Percentiles rank a stretch among this genome's conserved stretches.
Evolutionary conservation across 495 filamentous ascomycete genomes (phyloP).

Genomic region (Aspergillus carlsbadensis): DNA sequence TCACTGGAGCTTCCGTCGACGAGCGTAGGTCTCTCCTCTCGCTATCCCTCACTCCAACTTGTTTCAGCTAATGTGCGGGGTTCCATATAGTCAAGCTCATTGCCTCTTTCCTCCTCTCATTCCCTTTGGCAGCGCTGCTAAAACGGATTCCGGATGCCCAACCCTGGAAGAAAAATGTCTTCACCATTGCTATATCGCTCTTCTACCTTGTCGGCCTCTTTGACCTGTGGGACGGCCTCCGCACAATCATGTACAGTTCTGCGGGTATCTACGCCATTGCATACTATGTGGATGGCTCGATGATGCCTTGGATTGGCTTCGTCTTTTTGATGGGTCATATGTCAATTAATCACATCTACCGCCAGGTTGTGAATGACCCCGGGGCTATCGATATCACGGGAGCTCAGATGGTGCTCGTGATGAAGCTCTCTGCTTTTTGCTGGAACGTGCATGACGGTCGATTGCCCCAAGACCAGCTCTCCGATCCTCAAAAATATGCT

Average conservation of each 20-base stretch:
- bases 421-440: conserved; percentile 97
- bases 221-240: conserved; percentile 84
- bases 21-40: conserved; percentile 61
- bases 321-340: conserved; percentile 94
- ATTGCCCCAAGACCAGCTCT: conserved; percentile 72
- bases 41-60: not conserved
- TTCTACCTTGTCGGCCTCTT: conserved; percentile 97
- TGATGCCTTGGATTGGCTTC: conserved; percentile 98
- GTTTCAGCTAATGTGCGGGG: conserved; percentile 10
- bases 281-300: conserved; percentile 78
- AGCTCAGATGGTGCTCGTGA: conserved; percentile 96
- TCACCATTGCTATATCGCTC: conserved; percentile 74
- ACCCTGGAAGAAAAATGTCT: conserved; percentile 86
- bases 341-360: conserved; percentile 82
- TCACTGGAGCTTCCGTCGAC: conserved; percentile 77
- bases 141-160: conserved; percentile 87
- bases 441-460: conserved; percentile 96
- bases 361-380: conserved; percentile 67
- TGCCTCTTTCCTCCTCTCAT: conserved; percentile 86
- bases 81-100: conserved; percentile 79
- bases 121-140: conserved; percentile 83
- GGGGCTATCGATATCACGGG: conserved; percentile 82
- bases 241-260: conserved; percentile 76
- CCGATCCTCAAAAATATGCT: conserved; percentile 82
- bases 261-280: conserved; percentile 81